phyloP scores from a whole-genome alignment of 2,329 filamentous ascomycete genomes.

The Pleoardoris graminearum region DNA sequence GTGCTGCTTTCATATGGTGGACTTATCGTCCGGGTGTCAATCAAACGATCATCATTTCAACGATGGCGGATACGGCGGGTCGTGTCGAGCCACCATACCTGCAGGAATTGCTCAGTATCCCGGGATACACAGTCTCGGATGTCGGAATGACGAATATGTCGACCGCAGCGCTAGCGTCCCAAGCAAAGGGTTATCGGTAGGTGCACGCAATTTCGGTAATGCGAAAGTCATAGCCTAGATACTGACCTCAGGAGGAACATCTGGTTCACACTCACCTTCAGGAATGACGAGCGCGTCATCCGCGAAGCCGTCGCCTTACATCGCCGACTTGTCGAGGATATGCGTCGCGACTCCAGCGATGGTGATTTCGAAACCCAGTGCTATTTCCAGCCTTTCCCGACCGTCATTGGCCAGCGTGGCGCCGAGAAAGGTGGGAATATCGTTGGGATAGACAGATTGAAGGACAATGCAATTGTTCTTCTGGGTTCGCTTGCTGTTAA shows the following conservation, averaged over 20 bases:
- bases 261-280: conserved; percentile 32
- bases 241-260: conserved; percentile 18
- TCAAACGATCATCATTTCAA: conserved; percentile 25
- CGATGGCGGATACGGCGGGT: conserved; percentile 25
- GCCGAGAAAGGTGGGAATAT: conserved; percentile 31
- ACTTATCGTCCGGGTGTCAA: conserved; percentile 19
- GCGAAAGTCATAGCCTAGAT: conserved; percentile 4
- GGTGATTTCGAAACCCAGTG: conserved; percentile 29
- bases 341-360: conserved; percentile 17
- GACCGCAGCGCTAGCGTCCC: conserved; percentile 30
- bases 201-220: background rate
- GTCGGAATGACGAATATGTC: conserved; percentile 27
- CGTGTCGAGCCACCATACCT: conserved; percentile 24
- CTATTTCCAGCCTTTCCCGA: conserved; percentile 29
- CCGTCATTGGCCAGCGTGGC: conserved; percentile 21
- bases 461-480: conserved; percentile 24
- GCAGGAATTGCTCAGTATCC: conserved; percentile 27
- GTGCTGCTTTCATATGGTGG: conserved; percentile 30
- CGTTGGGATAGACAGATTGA: conserved; percentile 25
- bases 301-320: conserved; percentile 26
- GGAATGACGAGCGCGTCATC: conserved; percentile 22
- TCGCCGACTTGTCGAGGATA: conserved; percentile 23
- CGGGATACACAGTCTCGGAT: conserved; percentile 17
- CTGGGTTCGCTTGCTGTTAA: background rate
- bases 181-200: conserved; percentile 28